Evolutionary conservation across 1,284 basidiomycete species (phyloP).

Genomic region (Neotropicomus parvogracilis): DNA sequence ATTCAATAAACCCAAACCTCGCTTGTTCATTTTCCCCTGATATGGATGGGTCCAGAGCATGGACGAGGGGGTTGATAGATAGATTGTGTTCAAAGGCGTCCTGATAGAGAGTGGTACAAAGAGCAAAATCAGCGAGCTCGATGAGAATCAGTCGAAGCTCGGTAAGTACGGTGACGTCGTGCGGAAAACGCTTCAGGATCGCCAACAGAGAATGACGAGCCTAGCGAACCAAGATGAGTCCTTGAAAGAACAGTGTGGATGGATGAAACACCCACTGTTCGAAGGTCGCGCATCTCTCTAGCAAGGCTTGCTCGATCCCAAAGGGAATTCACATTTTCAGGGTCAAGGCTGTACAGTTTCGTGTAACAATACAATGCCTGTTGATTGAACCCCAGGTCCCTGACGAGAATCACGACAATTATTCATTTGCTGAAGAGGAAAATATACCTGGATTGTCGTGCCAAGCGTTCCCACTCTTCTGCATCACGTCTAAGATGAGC

Average conservation of each 20-base stretch:
- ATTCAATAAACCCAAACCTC: constrained; percentile 59
- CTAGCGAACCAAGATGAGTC: constrained; percentile 33
- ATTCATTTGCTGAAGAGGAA: background rate
- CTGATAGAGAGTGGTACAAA: constrained; percentile 33
- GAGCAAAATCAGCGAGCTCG: constrained; percentile 61
- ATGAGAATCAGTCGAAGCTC: constrained; percentile 66
- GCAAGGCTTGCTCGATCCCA: constrained; percentile 90
- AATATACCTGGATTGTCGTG: constrained; percentile 8
- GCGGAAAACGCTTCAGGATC: constrained; percentile 60
- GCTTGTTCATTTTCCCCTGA: constrained; percentile 32
- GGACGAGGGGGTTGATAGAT: constrained; percentile 37
- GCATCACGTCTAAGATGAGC: constrained; percentile 84
- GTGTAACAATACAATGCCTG: constrained; percentile 92
- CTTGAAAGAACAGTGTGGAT: background rate
- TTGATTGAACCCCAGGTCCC: constrained; percentile 68
- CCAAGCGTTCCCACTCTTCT: constrained; percentile 45
- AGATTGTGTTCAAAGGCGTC: constrained; percentile 48
- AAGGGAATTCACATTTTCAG: constrained; percentile 78
- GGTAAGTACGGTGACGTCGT: constrained; percentile 77
- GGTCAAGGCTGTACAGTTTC: constrained; percentile 79
- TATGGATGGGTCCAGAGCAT: constrained; percentile 51
- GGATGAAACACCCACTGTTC: constrained; percentile 52
- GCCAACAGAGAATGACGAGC: constrained; percentile 74
- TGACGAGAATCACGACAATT: constrained; percentile 27
- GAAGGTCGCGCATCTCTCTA: constrained; percentile 69